A percentile compares a stretch with the other conserved stretches of the same genome.
These are phyloP conservation scores for Alternaria ethzedia DNA, from an alignment of 2,329 filamentous ascomycete genomes.

Conservation along the genomic window DNA sequence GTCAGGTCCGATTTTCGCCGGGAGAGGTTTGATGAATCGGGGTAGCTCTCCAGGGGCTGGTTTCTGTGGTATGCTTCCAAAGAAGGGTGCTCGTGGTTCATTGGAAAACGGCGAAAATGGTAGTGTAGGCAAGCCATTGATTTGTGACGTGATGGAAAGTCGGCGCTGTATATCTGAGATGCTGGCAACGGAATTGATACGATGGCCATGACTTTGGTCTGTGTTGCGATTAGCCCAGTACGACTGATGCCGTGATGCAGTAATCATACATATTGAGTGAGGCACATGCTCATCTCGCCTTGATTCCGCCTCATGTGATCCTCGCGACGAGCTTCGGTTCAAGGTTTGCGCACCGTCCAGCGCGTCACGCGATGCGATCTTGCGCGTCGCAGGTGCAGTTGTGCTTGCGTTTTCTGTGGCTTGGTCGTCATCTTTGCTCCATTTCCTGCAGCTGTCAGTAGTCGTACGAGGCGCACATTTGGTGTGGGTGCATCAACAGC, in stretches of 20 bases:
- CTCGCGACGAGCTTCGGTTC: slow-evolving; percentile 36
- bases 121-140: slow-evolving; percentile 41
- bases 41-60: slow-evolving; percentile 57
- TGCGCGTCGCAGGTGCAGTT: slow-evolving; percentile 39
- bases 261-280: slow-evolving; percentile 66
- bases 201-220: slow-evolving; percentile 58
- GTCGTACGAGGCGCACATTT: slow-evolving; percentile 1
- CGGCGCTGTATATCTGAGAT: slow-evolving; percentile 55
- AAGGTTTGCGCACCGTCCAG: slow-evolving; percentile 44
- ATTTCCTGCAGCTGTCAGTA: slow-evolving; percentile 48
- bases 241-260: slow-evolving; percentile 10
- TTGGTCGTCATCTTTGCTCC: slow-evolving; percentile 51
- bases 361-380: slow-evolving; percentile 48
- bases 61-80: slow-evolving; percentile 58
- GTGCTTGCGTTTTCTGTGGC: slow-evolving; percentile 26
- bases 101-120: slow-evolving; percentile 46
- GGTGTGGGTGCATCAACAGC: slow-evolving; percentile 4
- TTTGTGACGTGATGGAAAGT: slow-evolving; percentile 50
- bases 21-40: slow-evolving; percentile 80
- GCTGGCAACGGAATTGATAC: slow-evolving; percentile 44
- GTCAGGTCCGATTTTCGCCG: slow-evolving; percentile 75
- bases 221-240: slow-evolving; percentile 25
- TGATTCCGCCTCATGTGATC: slow-evolving; percentile 55
- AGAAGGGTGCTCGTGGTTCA: slow-evolving; percentile 42
- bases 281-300: slow-evolving; percentile 65